Base-by-base conservation (phyloP, 1,284 basidiomycete species). In the Marasmius oreades region DNA sequence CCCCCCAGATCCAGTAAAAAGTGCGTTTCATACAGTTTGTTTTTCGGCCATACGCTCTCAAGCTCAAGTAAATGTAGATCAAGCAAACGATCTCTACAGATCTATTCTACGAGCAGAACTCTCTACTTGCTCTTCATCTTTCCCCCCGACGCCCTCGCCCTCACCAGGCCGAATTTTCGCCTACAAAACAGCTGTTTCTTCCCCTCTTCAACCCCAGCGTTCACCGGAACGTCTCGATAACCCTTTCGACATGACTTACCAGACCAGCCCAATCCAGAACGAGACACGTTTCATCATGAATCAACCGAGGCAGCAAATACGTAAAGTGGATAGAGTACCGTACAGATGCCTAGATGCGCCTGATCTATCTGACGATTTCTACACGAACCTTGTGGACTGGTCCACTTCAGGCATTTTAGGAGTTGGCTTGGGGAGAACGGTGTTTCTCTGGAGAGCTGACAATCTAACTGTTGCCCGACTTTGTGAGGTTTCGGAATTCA, bases 341-440 rank as follows among this genome's bases (percentile, higher is more conserved):
- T 98, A 96, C 77, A 89, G 97, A 62, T 95, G 98, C 0, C 82
- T 98, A 22, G 96, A 99, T 68, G 96, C 96, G 1, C 96, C 96
- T 0, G 95, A 98, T 59, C 83, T 98, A 6, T 90, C 91, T 60
- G 95, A 98, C 70, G 96, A 98, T 69, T 99, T 98, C 72, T 98
- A 99, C 67, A 86, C 98, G 60, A 98, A 98, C 66, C 80, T 98
- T n/a, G 94, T 98, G n/a, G 95, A 98, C 62, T 98, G 96, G 96
- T 93, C 90, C 1, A 89, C 86, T 52, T 94, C 92, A 7, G 98
- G 98, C 67, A 85, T 97, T 0, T 83, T 99, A 0, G 94, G 91
- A 8, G 96, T 99, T 1, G 96, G 95, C 0, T 79, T 99, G 5
- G 93, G 91, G 2, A 79, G 86, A 0, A 94, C 92, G 59, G 95